phyloP scores from a whole-genome alignment of 2,329 filamentous ascomycete genomes.

The Tolypocladium ophioglossoides region DNA sequence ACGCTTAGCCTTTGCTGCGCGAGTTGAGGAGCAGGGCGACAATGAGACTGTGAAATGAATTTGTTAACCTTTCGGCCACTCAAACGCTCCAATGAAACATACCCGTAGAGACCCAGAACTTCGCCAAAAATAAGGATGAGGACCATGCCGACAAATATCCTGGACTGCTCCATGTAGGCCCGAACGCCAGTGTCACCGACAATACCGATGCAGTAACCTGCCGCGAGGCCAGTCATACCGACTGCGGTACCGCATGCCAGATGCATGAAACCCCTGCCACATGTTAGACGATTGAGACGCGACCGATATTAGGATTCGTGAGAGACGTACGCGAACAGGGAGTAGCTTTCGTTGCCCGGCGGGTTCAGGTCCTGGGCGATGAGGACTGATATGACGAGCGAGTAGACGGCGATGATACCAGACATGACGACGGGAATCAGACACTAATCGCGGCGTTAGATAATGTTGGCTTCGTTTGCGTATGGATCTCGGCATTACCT shows the following conservation, averaged over 20 bases:
- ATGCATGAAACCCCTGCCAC: slow-evolving; percentile 74
- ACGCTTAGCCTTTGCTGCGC: slow-evolving; percentile 53
- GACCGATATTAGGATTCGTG: neutral
- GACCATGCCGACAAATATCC: slow-evolving; percentile 97
- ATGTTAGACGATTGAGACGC: slow-evolving; percentile 7
- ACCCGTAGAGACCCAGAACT: slow-evolving; percentile 95
- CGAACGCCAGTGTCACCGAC: slow-evolving; percentile 92
- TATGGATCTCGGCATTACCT: slow-evolving; percentile 41
- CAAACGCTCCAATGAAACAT: slow-evolving; percentile 21
- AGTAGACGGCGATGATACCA: slow-evolving; percentile 97
- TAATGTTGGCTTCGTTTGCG: neutral
- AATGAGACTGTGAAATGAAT: slow-evolving; percentile 57
- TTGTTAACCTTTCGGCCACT: slow-evolving; percentile 1
- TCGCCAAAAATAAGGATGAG: slow-evolving; percentile 97
- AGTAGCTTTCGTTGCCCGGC: slow-evolving; percentile 56
- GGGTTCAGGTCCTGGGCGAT: slow-evolving; percentile 84
- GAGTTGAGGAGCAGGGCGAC: slow-evolving; percentile 91
- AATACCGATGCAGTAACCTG: slow-evolving; percentile 91
- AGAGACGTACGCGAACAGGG: slow-evolving; percentile 63
- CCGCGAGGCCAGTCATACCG: slow-evolving; percentile 83
- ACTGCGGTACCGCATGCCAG: slow-evolving; percentile 84
- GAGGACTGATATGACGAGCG: slow-evolving; percentile 90
- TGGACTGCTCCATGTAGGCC: slow-evolving; percentile 90
- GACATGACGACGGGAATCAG: slow-evolving; percentile 93
- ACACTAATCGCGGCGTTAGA: slow-evolving; percentile 39